A percentile compares a stretch with the other conserved stretches of the same genome.
Conservation (phyloP, 192 early-diverging fungal genomes). For the Lobulomyces angularis region DNA sequence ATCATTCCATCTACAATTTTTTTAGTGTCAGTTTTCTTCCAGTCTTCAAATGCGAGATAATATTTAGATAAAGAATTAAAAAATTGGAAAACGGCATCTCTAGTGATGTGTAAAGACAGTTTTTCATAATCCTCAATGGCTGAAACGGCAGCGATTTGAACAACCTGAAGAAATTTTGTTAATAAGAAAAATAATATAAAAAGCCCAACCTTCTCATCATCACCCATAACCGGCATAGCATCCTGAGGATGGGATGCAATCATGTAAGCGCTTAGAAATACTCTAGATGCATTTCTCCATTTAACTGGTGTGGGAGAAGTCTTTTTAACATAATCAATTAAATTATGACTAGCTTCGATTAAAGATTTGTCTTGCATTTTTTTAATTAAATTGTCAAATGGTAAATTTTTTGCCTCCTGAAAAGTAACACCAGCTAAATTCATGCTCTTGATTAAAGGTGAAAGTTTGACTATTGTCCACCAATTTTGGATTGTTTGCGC, state of each 20-base stretch:
- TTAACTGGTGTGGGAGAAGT: neutral
- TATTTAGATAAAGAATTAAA: slow-evolving; percentile 42
- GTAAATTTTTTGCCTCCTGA: slow-evolving; percentile 7
- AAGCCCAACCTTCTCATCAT: slow-evolving; percentile 38
- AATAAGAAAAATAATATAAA: slow-evolving; percentile 2
- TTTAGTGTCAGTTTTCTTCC: slow-evolving; percentile 55
- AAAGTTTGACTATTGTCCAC: slow-evolving; percentile 18
- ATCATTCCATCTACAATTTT: slow-evolving; percentile 51
- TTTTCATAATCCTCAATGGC: slow-evolving; percentile 24
- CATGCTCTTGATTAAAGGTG: slow-evolving; percentile 8
- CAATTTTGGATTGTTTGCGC: slow-evolving; percentile 17
- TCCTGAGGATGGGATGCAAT: slow-evolving; percentile 49
- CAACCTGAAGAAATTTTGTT: slow-evolving; percentile 15
- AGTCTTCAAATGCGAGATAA: slow-evolving; percentile 52
- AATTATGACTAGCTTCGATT: slow-evolving; percentile 21
- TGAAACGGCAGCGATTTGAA: slow-evolving; percentile 11
- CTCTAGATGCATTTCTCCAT: slow-evolving; percentile 42
- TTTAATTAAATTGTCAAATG: slow-evolving; percentile 22
- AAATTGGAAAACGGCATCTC: slow-evolving; percentile 15
- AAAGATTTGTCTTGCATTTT: slow-evolving; percentile 18
- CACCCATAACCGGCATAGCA: slow-evolving; percentile 37
- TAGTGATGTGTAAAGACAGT: slow-evolving; percentile 12
- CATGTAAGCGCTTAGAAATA: slow-evolving; percentile 64
- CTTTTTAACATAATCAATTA: slow-evolving; percentile 9
- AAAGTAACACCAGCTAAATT: slow-evolving; percentile 8